phyloP scores from a whole-genome alignment of 306 rosid species.

The Corylus heterophylla region DNA sequence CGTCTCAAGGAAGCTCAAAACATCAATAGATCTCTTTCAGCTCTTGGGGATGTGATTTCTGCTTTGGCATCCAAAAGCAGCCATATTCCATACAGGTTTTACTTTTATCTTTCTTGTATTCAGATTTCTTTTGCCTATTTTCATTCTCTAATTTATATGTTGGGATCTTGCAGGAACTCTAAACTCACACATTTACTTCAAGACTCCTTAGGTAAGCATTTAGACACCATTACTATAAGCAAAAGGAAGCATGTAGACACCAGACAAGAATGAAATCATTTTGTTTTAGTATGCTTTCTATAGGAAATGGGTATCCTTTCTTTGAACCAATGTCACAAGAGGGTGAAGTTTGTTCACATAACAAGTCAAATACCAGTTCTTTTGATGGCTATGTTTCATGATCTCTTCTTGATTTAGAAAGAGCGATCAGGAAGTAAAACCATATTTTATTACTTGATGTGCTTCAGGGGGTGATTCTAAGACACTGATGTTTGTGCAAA shows the following conservation, averaged over 20 bases:
- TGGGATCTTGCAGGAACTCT: conserved; percentile 65
- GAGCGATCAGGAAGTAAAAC: background rate
- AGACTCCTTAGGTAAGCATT: conserved; percentile 72
- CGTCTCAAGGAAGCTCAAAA: conserved; percentile 87
- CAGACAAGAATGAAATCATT: background rate
- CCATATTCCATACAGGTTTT: conserved; percentile 85
- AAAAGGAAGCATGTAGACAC: background rate
- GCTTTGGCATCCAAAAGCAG: conserved; percentile 80
- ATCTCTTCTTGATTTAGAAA: background rate
- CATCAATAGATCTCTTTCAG: conserved; percentile 83
- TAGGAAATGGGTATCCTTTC: background rate
- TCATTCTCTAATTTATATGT: conserved; percentile 16
- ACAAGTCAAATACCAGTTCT: background rate
- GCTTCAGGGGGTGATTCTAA: conserved; percentile 81
- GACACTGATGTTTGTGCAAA: conserved; percentile 87
- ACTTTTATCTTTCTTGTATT: conserved; percentile 14
- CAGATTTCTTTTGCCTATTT: conserved; percentile 1
- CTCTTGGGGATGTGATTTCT: conserved; percentile 85
- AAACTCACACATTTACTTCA: conserved; percentile 91
- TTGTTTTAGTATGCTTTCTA: background rate
- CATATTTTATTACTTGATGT: background rate
- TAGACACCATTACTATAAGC: background rate
- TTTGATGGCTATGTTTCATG: background rate
- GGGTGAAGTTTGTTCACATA: background rate
- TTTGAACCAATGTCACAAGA: background rate